phyloP scores from a whole-genome alignment of 2,329 filamentous ascomycete species.

The Eutypella sp. region DNA sequence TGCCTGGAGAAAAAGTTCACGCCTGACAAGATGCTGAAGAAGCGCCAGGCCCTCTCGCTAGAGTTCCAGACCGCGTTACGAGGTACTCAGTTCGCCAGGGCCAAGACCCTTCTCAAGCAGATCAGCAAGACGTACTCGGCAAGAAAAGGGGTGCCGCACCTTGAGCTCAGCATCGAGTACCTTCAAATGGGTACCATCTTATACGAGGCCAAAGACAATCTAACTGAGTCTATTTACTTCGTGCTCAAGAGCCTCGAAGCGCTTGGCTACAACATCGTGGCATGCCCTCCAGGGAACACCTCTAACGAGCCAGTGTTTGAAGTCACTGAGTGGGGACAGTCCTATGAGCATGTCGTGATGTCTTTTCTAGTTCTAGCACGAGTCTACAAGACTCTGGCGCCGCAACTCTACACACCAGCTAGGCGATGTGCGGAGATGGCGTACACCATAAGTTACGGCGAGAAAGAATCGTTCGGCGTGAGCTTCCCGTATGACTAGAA shows the following conservation, averaged over 20 bases:
- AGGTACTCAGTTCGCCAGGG: conserved; percentile 2
- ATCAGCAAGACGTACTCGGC: conserved; percentile 19
- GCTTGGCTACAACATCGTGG: conserved; percentile 20
- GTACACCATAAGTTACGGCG: conserved; percentile 23
- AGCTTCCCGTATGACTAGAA: too few species aligned
- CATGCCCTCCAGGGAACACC: background rate
- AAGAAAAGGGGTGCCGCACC: conserved; percentile 2
- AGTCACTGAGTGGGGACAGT: conserved; percentile 20
- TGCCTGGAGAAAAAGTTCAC: conserved; percentile 28
- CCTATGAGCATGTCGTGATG: background rate
- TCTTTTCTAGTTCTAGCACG: conserved; percentile 13
- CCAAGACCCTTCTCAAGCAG: conserved; percentile 10
- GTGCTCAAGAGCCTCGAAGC: conserved; percentile 19
- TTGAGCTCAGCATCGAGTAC: conserved; percentile 18
- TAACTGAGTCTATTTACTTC: conserved; percentile 11
- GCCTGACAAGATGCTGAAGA: conserved; percentile 3
- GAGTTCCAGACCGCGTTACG: conserved; percentile 1
- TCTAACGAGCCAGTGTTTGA: conserved; percentile 7
- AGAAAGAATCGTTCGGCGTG: conserved; percentile 15
- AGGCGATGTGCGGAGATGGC: conserved; percentile 14
- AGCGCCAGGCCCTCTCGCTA: conserved; percentile 9
- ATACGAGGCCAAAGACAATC: background rate
- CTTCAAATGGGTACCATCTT: conserved; percentile 10
- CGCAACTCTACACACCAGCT: conserved; percentile 14
- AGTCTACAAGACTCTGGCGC: conserved; percentile 14